Evolutionary conservation across 225 moss, liverwort and hornwort genomes (phyloP), one percentile per base, ranked within the genome.

Genomic region (Pseudoscleropodium purum): DNA sequence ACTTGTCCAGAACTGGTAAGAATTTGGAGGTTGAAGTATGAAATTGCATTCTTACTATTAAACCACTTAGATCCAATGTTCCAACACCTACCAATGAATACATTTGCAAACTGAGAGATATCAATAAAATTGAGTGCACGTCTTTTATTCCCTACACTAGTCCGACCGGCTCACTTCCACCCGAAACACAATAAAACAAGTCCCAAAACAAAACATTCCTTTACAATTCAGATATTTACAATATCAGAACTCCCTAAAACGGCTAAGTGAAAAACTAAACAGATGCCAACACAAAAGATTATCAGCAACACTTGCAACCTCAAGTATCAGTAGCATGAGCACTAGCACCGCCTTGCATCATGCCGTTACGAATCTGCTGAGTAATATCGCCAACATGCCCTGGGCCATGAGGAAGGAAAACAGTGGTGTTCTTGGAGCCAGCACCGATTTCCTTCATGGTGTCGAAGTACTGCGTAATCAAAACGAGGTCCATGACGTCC

Each of bases 391-490:
- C 90, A 33, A 99, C 95, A 85, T 96, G 95, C 15, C 96, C 99
- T 43, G 97, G 99, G 66, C 99, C 99, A 91, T 97, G 97, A 75
- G 99, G 99, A 61, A 99, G 89, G 80, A 99, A 97, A 19, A 99
- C 94, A 10, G 99, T 96, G 37, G 96, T 96, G 84, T 91, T 97
- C 92, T 94, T 96, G 34, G 99, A 99, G 66, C 90, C 89, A 81
- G 90, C 93, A 21, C 97, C 99, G 45, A 99, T 93, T 51, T 99
- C 99, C 91, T 99, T 99, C 97, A 96, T 99, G 34, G 99, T 99
- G 91, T 99, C 99, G 81, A 99, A 99, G 89, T 99, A 99, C 88
- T 99, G 97, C 6, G 99, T 99, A 39, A 99, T 91, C 70, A 97
- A 89, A 36, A 99, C 99, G 89, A 99, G 95, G 83, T 99, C 99